Conservation (phyloP, 2,329 filamentous ascomycete species). For the Fusarium haematococcum region DNA sequence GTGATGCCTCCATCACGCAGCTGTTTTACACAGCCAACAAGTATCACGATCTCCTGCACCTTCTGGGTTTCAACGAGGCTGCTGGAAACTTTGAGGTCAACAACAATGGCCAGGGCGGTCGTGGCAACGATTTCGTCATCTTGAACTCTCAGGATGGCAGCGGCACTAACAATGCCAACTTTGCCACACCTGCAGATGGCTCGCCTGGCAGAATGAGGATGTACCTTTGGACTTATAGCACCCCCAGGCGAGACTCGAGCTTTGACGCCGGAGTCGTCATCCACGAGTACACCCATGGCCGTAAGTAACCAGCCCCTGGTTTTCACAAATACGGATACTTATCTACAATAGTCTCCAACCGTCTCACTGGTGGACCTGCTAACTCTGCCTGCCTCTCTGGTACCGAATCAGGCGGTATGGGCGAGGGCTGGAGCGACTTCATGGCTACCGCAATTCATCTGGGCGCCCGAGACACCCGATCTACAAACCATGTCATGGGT, state of each 20-base stretch:
- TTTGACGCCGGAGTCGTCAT: slow-evolving; percentile 72
- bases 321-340: slow-evolving; percentile 14
- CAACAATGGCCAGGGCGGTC: slow-evolving; percentile 66
- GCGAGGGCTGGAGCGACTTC: slow-evolving; percentile 70
- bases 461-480: slow-evolving; percentile 58
- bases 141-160: slow-evolving; percentile 68
- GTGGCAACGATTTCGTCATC: slow-evolving; percentile 64
- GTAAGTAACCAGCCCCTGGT: slow-evolving; percentile 44
- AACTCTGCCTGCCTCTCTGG: slow-evolving; percentile 62
- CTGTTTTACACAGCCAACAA: slow-evolving; percentile 71
- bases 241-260: slow-evolving; percentile 63
- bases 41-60: slow-evolving; percentile 70
- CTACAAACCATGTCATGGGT: slow-evolving; percentile 61
- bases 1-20: slow-evolving; percentile 67
- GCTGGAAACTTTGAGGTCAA: slow-evolving; percentile 71
- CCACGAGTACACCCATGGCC: slow-evolving; percentile 68
- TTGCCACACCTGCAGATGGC: slow-evolving; percentile 66
- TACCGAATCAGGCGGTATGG: slow-evolving; percentile 67
- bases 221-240: slow-evolving; percentile 65
- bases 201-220: slow-evolving; percentile 66
- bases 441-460: slow-evolving; percentile 63
- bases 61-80: slow-evolving; percentile 67
- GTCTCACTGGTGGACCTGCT: slow-evolving; percentile 68
- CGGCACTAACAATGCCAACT: slow-evolving; percentile 68
- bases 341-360: slow-evolving; percentile 60